Percentiles rank a stretch among this genome's conserved stretches.
Evolutionary conservation across 2,329 filamentous ascomycete genomes (phyloP).

Genomic region (Talaromyces rugulosus): DNA sequence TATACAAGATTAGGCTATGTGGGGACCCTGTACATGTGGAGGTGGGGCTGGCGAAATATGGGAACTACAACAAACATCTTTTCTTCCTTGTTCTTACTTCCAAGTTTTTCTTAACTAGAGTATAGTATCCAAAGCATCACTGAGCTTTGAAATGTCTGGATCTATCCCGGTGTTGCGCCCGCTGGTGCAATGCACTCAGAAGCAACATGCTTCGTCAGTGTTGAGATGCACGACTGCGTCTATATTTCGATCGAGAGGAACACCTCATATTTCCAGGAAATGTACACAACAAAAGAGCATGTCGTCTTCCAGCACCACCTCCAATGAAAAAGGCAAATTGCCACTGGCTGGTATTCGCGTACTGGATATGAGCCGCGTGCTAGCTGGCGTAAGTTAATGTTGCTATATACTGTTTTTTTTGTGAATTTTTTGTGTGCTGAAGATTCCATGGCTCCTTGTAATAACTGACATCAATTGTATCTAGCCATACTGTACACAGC

Average conservation of each 20-base stretch:
- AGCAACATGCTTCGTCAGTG: not conserved
- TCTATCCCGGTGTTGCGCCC: not conserved
- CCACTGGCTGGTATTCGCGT: constrained; percentile 84
- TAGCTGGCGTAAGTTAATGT: constrained; percentile 62
- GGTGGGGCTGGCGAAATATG: not conserved
- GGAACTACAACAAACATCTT: not conserved
- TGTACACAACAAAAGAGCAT: not conserved
- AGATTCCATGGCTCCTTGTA: not conserved
- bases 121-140: too few relatives aligned
- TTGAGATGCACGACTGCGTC: too few relatives aligned
- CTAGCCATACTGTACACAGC: constrained; percentile 95
- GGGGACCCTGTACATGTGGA: not conserved
- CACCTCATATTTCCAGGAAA: not conserved
- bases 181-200: not conserved
- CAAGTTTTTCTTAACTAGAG: too few relatives aligned
- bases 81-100: too few relatives aligned
- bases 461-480: constrained; percentile 10
- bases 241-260: not conserved
- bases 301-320: not conserved
- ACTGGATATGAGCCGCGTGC: constrained; percentile 91
- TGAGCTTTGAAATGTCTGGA: not conserved
- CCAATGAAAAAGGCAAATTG: constrained; percentile 39
- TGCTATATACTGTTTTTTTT: too few relatives aligned
- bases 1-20: not conserved
- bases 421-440: constrained; percentile 45